Conservation (phyloP, 192 early-diverging fungal species). For the Mortierella claussenii region DNA sequence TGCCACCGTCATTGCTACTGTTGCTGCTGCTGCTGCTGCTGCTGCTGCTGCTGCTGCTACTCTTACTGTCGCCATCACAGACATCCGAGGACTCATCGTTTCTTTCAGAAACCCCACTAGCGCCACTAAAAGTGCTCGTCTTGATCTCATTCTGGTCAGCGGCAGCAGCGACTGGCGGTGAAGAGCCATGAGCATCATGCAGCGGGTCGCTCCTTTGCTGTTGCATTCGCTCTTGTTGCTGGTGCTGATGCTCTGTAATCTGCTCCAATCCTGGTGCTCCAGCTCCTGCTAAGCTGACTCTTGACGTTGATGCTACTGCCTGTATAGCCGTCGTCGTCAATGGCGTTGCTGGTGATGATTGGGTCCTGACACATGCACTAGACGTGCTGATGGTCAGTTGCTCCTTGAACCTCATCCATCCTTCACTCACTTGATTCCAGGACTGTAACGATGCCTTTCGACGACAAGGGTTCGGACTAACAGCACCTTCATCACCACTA, state of each 20-base stretch:
- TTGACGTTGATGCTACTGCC: no score
- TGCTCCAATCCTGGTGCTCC: no score
- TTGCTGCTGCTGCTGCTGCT: not conserved
- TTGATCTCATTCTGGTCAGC: no score
- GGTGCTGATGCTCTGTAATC: no score
- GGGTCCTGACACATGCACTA: no score
- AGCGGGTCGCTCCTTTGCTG: no score
- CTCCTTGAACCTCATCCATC: constrained; percentile 16
- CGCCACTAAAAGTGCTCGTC: no score
- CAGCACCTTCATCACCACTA: not conserved
- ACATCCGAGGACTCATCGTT: no score
- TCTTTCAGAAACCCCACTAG: not conserved
- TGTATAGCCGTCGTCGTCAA: not conserved
- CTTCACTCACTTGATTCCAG: constrained; percentile 7
- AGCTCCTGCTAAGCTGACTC: no score
- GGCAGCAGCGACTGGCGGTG: no score
- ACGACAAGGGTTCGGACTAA: not conserved
- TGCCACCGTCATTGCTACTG: not conserved
- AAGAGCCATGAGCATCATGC: no score
- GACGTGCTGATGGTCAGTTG: constrained; percentile 1
- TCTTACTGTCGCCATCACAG: no score
- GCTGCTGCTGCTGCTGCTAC: not conserved
- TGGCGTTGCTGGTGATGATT: not conserved
- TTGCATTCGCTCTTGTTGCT: not conserved
- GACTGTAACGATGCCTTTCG: constrained; percentile 1